Base-by-base conservation (phyloP, 352 stramenopile species). In the Phytopythium montanum region DNA sequence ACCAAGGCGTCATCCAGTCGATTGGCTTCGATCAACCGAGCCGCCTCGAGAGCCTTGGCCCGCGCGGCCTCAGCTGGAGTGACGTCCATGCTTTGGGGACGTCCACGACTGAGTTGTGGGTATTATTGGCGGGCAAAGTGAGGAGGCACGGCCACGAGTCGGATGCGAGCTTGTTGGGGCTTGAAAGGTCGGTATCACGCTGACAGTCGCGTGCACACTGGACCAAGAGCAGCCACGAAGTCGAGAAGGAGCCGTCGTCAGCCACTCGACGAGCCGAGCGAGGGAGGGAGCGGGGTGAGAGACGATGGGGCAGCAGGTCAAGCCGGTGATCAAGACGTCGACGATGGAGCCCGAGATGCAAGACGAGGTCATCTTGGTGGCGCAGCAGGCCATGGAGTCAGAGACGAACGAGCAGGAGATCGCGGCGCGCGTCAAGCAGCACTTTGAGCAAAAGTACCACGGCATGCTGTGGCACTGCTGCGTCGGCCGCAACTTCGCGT, bases 391-490 rank as follows among this genome's bases (percentile, higher is more conserved):
- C 28, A 91, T 95, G 68, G 79, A 89, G 62, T 85, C 79, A 9
- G 83, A 93, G 67, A 76, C 73, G 38, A 83, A 90, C 64, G 85
- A 95, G 65, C 83, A 97, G 61, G 81, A 96, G 48, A 96, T 98
- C 56, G 91, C 93, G 33, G 88, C 90, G 51, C 89, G 91, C 59
- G 84, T 98, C 46, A 97, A 97, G 68, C 84, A 85, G 56, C 79
- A 95, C 55, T 97, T 98, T 62, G 92, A 98, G 78, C 80, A 94
- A 58, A 94, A 95, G 66, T 96, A 97, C 65, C 83, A 93, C 65
- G 86, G 86, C 10, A 77, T 94, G 60, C 68, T 94, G 29, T 98
- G 94, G 94, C 94, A 98, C 74, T 98, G 94, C 76, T 97, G 96
- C 63, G 91, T 98, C 44, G 94, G 94, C 2, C 75, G 93, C 64